phyloP scores from a whole-genome alignment of 2,329 filamentous ascomycete species.

The Paracamarosporium sp. region DNA sequence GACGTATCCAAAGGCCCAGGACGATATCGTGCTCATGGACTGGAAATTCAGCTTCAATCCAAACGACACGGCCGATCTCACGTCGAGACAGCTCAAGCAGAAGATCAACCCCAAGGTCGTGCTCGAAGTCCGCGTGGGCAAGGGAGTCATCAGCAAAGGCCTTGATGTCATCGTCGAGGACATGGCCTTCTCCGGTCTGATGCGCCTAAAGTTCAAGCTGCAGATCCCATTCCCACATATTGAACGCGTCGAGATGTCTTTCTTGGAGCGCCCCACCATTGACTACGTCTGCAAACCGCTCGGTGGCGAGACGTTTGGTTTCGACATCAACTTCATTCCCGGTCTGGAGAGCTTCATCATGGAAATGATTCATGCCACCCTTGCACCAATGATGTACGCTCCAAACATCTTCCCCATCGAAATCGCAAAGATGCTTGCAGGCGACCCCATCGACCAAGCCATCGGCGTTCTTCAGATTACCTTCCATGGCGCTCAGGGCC shows the following conservation, averaged over 20 bases:
- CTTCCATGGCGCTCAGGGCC: slow-evolving; percentile 85
- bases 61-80: slow-evolving; percentile 92
- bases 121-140: slow-evolving; percentile 91
- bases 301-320: slow-evolving; percentile 92
- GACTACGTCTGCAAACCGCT: slow-evolving; percentile 99
- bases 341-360: slow-evolving; percentile 92
- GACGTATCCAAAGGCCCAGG: slow-evolving; percentile 93
- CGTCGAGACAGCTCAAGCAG: slow-evolving; percentile 85
- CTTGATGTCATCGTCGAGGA: slow-evolving; percentile 98
- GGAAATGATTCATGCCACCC: slow-evolving; percentile 92
- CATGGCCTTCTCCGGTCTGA: slow-evolving; percentile 93
- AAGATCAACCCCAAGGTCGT: slow-evolving; percentile 98
- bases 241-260: slow-evolving; percentile 93
- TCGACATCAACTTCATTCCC: slow-evolving; percentile 99
- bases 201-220: slow-evolving; percentile 97
- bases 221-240: slow-evolving; percentile 96
- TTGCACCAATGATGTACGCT: slow-evolving; percentile 97
- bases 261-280: slow-evolving; percentile 85
- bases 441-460: slow-evolving; percentile 91
- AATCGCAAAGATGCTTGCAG: slow-evolving; percentile 96
- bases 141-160: slow-evolving; percentile 96
- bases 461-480: slow-evolving; percentile 93
- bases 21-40: slow-evolving; percentile 97
- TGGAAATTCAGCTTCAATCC: slow-evolving; percentile 99
- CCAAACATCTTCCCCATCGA: slow-evolving; percentile 99